phyloP scores from a whole-genome alignment of 78 protist genomes.

The slime mould (Dictyostelium discoideum) region DNA sequence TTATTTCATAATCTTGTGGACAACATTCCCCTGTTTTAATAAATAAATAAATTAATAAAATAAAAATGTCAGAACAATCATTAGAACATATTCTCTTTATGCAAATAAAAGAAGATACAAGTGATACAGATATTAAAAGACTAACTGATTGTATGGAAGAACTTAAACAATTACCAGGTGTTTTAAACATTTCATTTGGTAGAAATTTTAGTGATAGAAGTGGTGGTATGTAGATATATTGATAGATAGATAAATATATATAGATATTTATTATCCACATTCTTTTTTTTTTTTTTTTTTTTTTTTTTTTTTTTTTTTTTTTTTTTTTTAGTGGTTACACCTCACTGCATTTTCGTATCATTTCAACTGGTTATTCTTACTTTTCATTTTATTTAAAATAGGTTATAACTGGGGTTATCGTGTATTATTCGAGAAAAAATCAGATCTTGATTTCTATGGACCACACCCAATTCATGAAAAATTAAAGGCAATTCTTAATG shows the following conservation, averaged over 20 bases:
- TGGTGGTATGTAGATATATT: slow-evolving; percentile 34
- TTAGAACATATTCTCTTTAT: slow-evolving; percentile 66
- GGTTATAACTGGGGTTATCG: slow-evolving; percentile 68
- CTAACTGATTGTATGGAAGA: slow-evolving; percentile 31
- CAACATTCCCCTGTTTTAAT: no score
- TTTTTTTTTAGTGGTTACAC: no score
- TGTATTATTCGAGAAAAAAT: slow-evolving; percentile 21
- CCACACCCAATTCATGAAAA: slow-evolving; percentile 38
- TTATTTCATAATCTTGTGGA: no score
- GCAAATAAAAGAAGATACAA: slow-evolving; percentile 37
- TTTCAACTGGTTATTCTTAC: no score
- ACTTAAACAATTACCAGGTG: slow-evolving; percentile 38
- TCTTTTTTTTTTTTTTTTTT: no score
- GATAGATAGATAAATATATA: no score
- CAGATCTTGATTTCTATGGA: slow-evolving; percentile 24
- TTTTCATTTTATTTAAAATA: not conserved
- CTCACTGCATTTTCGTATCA: no score
- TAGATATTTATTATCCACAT: no score
- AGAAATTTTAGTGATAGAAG: slow-evolving; percentile 40
- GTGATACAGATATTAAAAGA: not conserved
- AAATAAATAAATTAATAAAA: no score
- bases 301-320: no score
- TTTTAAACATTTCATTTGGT: slow-evolving; percentile 44
- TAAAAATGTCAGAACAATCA: slow-evolving; percentile 6
- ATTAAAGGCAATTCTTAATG: slow-evolving; percentile 28